phyloP scores from a whole-genome alignment of 257 asterid genomes.

The Nemophila menziesii region DNA sequence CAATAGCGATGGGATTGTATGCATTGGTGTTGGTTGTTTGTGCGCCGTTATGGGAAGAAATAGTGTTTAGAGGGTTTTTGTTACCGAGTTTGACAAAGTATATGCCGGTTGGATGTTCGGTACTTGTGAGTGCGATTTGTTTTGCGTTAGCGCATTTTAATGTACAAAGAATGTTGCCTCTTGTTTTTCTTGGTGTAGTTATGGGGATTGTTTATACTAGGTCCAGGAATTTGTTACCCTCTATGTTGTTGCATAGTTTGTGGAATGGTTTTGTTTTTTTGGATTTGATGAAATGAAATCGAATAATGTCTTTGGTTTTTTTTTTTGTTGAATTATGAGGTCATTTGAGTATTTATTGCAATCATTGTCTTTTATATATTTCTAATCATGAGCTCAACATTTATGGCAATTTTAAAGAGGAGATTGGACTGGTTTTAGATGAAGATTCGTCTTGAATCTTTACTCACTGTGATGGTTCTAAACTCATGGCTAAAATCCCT shows the following conservation, averaged over 20 bases:
- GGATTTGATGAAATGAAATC: conserved; percentile 87
- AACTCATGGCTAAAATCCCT: too few relatives aligned
- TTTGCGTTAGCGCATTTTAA: conserved; percentile 93
- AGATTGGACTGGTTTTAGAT: too few relatives aligned
- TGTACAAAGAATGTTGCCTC: conserved; percentile 87
- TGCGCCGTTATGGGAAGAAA: conserved; percentile 96
- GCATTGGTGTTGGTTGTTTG: conserved; percentile 81
- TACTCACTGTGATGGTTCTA: too few relatives aligned
- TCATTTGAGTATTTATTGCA: too few relatives aligned
- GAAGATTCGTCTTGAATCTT: too few relatives aligned
- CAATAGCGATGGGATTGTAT: conserved; percentile 76
- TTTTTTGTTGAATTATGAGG: neutral
- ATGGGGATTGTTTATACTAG: conserved; percentile 82
- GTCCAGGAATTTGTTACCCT: conserved; percentile 75
- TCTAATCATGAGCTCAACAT: too few relatives aligned
- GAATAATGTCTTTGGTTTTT: neutral
- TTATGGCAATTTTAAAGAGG: too few relatives aligned
- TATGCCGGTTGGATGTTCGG: conserved; percentile 94
- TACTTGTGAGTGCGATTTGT: conserved; percentile 71
- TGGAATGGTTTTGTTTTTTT: conserved; percentile 95
- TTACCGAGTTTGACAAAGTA: conserved; percentile 85
- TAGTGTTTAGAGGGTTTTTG: conserved; percentile 84
- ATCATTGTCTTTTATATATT: too few relatives aligned
- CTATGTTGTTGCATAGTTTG: conserved; percentile 79
- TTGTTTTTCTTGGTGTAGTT: conserved; percentile 83